Evolutionary conservation across 805 yeast genomes (phyloP).

Genomic region (Spathaspora arborariae): DNA sequence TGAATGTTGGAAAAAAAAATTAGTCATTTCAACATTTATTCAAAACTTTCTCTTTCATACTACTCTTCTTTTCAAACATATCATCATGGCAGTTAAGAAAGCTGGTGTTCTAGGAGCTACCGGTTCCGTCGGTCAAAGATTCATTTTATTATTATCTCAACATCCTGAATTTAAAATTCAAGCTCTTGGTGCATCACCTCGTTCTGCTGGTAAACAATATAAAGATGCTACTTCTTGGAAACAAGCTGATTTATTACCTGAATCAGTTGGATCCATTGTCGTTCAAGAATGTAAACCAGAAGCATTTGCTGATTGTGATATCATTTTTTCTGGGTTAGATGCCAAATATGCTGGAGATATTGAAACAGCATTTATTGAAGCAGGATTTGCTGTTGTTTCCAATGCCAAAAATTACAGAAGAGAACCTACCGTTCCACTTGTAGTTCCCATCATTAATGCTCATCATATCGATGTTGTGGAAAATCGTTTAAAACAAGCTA

Average conservation of each 20-base stretch:
- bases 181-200: conserved; percentile 86
- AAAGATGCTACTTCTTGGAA: conserved; percentile 90
- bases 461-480: conserved; percentile 79
- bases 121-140: conserved; percentile 96
- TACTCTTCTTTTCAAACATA: not conserved
- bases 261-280: conserved; percentile 51
- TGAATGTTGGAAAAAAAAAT: not conserved
- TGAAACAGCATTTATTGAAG: conserved; percentile 77
- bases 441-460: conserved; percentile 93
- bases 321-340: conserved; percentile 93
- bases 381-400: conserved; percentile 82
- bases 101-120: conserved; percentile 97
- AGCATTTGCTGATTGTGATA: conserved; percentile 82
- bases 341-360: conserved; percentile 90
- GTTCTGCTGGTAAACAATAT: conserved; percentile 91
- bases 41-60: not conserved
- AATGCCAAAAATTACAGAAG: conserved; percentile 97
- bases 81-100: conserved; percentile 33
- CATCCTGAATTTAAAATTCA: conserved; percentile 88
- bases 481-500: conserved; percentile 51
- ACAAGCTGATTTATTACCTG: conserved; percentile 82
- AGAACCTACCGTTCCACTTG: conserved; percentile 79
- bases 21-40: not conserved
- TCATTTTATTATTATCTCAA: conserved; percentile 73
- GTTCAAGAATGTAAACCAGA: conserved; percentile 79